Evolutionary conservation across 164 flowering plant genomes (phyloP), one percentile per base, ranked within the genome.

Genomic region (Aristolochia californica): DNA sequence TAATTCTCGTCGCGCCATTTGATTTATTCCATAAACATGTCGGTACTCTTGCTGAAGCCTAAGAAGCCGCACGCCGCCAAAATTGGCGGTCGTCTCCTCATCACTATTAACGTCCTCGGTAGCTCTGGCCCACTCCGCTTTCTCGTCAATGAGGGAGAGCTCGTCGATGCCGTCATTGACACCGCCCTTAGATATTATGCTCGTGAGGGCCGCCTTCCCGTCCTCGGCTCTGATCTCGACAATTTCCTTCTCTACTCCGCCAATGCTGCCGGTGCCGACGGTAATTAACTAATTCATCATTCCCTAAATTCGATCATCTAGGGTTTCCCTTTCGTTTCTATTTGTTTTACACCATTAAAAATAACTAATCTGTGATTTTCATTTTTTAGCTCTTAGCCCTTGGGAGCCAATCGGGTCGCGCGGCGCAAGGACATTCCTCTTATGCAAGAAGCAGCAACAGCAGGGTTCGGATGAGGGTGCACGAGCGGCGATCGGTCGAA

Each of bases 121-220:
- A 83, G 89, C 55, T 74, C 87, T 4, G 94, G 94, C 2, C 89
- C 85, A 2, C 58, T 83, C 40, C 69, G 82, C 40, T 79, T 83
- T 43, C 57, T 83, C 18, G 83, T 77, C 53, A 77, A 79, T 21
- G 85, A 75, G 38, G 72, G 70, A 7, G 82, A 79, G 28, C 34
- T 62, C 15, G 83, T 83, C n/a, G 69, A 79, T 1, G 54, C 66
- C 43, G 82, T 83, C 5, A 82, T 86, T 17, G 76, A 76, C 24
- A 75, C 77, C 1, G 78, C 83, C n/a, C 59, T 86, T 55, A 80
- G 72, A 63, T 66, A 73, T 3, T 86, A 82, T 49, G 85, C 85
- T 18, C 81, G 85, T 7, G 84, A 76, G 67, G 89, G 83, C 18
- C 74, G 94, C 17, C 77, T 81, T 26, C 94, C 94, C 0, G 53